These are phyloP conservation scores for Solanum dulcamara DNA, from an alignment of 257 asterid species.

Conservation along the genomic window DNA sequence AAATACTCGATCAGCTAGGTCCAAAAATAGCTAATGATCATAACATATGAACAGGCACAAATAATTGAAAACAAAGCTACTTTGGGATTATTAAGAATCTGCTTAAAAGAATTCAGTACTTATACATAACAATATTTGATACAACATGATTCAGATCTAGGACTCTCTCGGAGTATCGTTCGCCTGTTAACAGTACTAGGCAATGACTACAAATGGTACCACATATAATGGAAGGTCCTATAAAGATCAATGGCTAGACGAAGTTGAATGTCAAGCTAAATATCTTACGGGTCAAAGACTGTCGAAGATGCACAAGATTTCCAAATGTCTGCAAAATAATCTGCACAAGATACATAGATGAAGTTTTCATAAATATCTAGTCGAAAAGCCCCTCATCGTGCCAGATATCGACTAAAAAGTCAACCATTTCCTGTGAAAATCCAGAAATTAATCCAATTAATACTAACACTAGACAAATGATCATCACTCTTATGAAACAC, in stretches of 20 bases:
- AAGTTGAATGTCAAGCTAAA: neutral
- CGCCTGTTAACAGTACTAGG: neutral
- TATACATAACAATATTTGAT: neutral
- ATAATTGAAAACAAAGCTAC: neutral
- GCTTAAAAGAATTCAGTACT: neutral
- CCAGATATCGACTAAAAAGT: conserved; percentile 89
- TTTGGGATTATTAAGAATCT: neutral
- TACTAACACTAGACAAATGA: neutral
- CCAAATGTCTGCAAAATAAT: neutral
- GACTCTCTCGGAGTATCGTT: neutral
- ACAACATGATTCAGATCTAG: neutral
- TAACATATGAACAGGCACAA: neutral
- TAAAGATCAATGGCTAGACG: neutral
- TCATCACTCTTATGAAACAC: neutral
- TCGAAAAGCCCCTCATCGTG: conserved; percentile 81
- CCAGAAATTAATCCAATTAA: neutral
- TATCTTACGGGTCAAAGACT: neutral
- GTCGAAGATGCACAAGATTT: neutral
- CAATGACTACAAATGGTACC: neutral
- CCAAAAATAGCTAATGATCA: neutral
- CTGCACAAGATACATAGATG: conserved; percentile 2
- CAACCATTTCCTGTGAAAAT: conserved; percentile 80
- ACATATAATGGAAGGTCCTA: neutral
- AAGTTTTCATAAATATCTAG: conserved; percentile 12
- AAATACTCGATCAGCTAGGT: neutral